Percentiles rank a stretch among this genome's conserved stretches.
Evolutionary conservation across 2,329 filamentous ascomycete genomes (phyloP).

Genomic region (Apiospora aurea): DNA sequence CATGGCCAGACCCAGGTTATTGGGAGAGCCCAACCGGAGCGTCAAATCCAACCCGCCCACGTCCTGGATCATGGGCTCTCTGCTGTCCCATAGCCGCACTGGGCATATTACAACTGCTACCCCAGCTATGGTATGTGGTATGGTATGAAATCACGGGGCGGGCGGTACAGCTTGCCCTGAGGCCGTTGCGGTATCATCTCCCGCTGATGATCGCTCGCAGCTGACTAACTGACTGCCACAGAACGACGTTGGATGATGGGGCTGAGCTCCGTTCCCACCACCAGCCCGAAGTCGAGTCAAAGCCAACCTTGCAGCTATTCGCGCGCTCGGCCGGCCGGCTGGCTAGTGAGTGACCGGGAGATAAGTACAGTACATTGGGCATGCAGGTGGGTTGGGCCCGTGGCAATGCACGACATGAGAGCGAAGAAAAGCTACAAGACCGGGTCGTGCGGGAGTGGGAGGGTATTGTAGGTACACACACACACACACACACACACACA

Average conservation of each 20-base stretch:
- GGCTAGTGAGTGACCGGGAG: no score
- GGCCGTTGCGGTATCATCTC: no score
- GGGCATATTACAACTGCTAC: background rate
- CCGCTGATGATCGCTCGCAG: background rate
- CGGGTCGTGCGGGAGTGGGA: background rate
- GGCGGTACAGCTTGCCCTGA: background rate
- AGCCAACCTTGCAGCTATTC: background rate
- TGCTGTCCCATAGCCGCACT: background rate
- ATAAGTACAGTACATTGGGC: background rate
- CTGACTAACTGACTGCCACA: no score
- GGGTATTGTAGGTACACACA: background rate
- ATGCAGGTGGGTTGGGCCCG: background rate
- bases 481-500: background rate
- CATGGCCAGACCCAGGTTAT: no score
- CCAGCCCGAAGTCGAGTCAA: background rate
- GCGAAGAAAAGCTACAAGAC: background rate
- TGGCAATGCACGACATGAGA: background rate
- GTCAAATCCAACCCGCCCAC: background rate
- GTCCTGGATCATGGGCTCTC: background rate
- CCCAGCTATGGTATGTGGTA: background rate
- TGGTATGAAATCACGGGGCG: background rate
- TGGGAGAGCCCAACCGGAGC: background rate
- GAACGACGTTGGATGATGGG: background rate
- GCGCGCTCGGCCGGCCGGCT: no score
- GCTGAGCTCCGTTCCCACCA: background rate